These are phyloP conservation scores for Russula earlei DNA, from an alignment of 768 basidiomycete species.

Conservation along the genomic window DNA sequence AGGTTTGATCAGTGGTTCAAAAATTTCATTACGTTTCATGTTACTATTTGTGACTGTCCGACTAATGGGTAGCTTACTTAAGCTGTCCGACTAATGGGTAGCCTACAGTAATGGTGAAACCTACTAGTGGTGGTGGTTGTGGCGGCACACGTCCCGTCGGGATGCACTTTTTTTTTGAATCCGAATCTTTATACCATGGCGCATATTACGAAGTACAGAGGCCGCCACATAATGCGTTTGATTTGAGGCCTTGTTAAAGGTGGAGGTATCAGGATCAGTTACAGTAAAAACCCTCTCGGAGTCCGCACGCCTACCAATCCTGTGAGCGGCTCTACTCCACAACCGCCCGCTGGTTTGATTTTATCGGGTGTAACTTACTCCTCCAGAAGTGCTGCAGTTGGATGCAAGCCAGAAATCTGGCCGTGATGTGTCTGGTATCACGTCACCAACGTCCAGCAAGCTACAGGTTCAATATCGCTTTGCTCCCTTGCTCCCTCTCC, in stretches of 20 bases:
- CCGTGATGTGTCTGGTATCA: constrained; percentile 26
- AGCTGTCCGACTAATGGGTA: too few relatives aligned
- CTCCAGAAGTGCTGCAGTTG: constrained; percentile 12
- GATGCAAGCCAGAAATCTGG: constrained; percentile 22
- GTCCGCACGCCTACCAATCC: constrained; percentile 67
- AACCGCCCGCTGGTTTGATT: constrained; percentile 19
- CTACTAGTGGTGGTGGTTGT: too few relatives aligned
- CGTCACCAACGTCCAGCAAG: constrained; percentile 23
- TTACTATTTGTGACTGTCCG: too few relatives aligned
- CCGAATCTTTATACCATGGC: too few relatives aligned
- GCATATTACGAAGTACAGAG: too few relatives aligned
- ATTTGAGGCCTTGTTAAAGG: constrained; percentile 90
- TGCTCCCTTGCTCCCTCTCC: constrained; percentile 30
- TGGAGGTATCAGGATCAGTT: constrained; percentile 91
- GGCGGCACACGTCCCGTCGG: too few relatives aligned
- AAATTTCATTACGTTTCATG: too few relatives aligned
- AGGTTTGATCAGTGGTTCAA: too few relatives aligned
- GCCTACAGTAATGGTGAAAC: too few relatives aligned
- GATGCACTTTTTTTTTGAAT: too few relatives aligned
- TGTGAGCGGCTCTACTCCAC: constrained; percentile 21
- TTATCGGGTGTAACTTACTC: constrained; percentile 13
- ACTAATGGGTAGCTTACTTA: too few relatives aligned
- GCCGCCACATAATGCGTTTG: too few relatives aligned
- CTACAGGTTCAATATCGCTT: constrained; percentile 29
- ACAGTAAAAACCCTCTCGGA: constrained; percentile 97